phyloP scores from a whole-genome alignment of 2,329 filamentous ascomycete species.

The Beauveria australis region DNA sequence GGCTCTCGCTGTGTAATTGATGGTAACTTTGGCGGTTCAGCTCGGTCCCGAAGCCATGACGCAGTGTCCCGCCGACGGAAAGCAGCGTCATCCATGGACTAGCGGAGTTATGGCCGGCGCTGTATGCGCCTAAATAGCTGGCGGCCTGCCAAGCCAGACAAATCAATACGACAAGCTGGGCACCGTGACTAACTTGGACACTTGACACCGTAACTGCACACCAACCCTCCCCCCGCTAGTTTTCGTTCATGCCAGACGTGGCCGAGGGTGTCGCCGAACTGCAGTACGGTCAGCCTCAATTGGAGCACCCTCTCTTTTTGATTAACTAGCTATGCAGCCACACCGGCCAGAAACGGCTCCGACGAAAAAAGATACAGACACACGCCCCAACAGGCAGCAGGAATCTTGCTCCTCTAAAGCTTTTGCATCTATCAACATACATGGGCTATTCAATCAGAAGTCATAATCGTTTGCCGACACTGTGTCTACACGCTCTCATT shows the following conservation, averaged over 20 bases:
- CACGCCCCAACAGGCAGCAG: neutral
- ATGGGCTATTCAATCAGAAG: neutral
- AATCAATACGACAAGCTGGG: neutral
- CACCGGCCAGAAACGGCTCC: slow-evolving; percentile 3
- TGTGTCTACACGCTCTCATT: neutral
- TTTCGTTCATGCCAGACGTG: neutral
- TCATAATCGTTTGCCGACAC: neutral
- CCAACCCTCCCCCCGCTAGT: neutral
- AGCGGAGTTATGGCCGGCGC: neutral
- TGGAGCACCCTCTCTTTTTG: neutral
- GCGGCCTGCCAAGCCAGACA: neutral
- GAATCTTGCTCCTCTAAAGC: neutral
- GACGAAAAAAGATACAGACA: neutral
- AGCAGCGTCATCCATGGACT: slow-evolving; percentile 1
- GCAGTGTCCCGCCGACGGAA: neutral
- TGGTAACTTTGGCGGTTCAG: neutral
- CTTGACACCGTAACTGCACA: neutral
- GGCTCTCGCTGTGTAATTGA: neutral
- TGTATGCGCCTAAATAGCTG: neutral
- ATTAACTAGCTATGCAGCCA: slow-evolving; percentile 7
- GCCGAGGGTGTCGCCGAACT: slow-evolving; percentile 1
- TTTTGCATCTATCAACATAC: neutral
- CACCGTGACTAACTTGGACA: neutral
- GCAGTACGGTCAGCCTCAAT: neutral
- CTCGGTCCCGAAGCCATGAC: neutral